Base-by-base conservation (phyloP, 306 rosid species). In the Trifolium subterraneum region DNA sequence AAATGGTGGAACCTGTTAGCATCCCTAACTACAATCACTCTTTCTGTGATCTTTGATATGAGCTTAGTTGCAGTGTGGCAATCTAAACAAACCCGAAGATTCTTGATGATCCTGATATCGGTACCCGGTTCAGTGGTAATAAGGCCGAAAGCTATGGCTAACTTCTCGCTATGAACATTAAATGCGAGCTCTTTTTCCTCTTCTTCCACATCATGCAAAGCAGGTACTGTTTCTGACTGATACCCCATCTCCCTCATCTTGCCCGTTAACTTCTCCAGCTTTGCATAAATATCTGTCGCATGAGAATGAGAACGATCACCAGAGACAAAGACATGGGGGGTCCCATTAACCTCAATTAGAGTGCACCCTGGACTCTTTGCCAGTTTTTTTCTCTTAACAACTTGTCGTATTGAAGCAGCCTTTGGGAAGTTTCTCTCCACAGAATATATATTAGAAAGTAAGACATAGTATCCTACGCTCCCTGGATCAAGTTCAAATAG, bases 1-100 rank as follows among this genome's bases (percentile, higher is more conserved):
- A 92, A 92, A 86, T 87, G 99, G 82, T 94, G 96, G 79, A 92
- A 94, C 79, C 96, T 88, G 76, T 90, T 94, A n/a, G 99, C 96
- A 85, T 94, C 97, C 77, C 99, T 90, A 25, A 94, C 99, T 65
- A 92, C 86, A 78, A 92, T 90, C 76, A 86, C 86, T 84, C 97
- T 93, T 82, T 85, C 84, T 5, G 92, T 87, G 80, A 92, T 86
- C 93, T 90, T 90, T 12, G 96, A 94, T 84, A 92, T 87, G 78
- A 87, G 90, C 81, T 92, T 94, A 64, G 97, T 92, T 65, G 93
- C 96, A 68, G 84, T 82, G 73, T 92, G 97, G 65, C 99, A 92
- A 83, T 92, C 99, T 85, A 92, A 83, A 83, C 97, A 94, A 86
- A 91, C 97, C 78, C 98, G 86, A 44, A 91, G 95, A 78, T 94